Evolutionary conservation across 2,329 filamentous ascomycete species (phyloP).

Genomic region (Teratosphaeria epicoccoides): DNA sequence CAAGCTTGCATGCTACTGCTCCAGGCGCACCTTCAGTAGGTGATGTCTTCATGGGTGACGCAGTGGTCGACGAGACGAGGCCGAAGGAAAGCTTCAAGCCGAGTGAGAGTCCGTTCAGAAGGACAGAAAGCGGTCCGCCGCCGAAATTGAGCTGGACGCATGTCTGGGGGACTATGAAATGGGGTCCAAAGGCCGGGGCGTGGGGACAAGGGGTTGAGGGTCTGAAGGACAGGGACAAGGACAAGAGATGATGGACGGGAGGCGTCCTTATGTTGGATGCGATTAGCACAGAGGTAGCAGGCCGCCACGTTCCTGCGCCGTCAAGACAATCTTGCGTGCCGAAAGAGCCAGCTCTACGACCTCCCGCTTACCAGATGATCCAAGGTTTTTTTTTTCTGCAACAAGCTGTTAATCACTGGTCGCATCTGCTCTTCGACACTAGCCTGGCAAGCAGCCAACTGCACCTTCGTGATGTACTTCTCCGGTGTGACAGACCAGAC

Average conservation of each 20-base stretch:
- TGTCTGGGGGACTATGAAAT: slow-evolving; percentile 43
- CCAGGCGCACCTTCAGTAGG: neutral
- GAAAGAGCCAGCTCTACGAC: neutral
- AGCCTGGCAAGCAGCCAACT: neutral
- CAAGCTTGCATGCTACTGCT: neutral
- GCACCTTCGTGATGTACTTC: neutral
- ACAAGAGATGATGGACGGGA: slow-evolving; percentile 13
- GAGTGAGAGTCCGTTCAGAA: slow-evolving; percentile 36
- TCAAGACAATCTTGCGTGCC: neutral
- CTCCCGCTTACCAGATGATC: neutral
- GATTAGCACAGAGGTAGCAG: neutral
- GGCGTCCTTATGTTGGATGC: neutral
- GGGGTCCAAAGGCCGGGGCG: slow-evolving; percentile 43
- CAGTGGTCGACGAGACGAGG: slow-evolving; percentile 17
- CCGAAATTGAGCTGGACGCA: slow-evolving; percentile 44
- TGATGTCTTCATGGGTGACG: slow-evolving; percentile 14
- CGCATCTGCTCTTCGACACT: neutral
- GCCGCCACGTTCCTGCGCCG: neutral
- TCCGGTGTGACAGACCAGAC: neutral
- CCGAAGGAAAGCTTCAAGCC: slow-evolving; percentile 29
- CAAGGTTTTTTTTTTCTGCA: neutral
- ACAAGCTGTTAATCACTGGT: neutral
- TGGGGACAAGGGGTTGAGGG: slow-evolving; percentile 43
- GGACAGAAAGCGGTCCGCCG: slow-evolving; percentile 31
- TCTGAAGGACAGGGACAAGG: slow-evolving; percentile 29